Percentiles rank a stretch among this genome's conserved stretches.
Evolutionary conservation across 1,139 yeast genomes (phyloP).

Genomic region (Candida sp.): DNA sequence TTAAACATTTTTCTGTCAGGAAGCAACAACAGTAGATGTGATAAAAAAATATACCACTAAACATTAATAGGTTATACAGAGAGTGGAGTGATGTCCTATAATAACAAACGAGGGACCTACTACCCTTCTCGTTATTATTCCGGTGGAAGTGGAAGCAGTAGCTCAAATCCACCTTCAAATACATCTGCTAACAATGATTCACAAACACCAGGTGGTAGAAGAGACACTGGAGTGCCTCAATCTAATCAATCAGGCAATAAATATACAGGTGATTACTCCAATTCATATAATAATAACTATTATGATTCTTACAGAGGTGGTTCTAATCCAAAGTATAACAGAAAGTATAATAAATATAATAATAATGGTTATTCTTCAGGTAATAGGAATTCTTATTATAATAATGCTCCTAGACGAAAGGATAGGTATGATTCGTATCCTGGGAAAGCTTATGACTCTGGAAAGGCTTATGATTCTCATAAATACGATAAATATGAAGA

Average conservation of each 20-base stretch:
- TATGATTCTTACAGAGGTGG: not conserved
- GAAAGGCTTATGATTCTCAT: not conserved
- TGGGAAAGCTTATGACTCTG: slow-evolving; percentile 1
- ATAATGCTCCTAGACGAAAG: not conserved
- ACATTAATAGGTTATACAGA: too few relatives aligned
- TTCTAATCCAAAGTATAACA: not conserved
- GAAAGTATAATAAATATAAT: slow-evolving; percentile 2
- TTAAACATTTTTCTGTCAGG: not conserved
- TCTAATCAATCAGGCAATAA: slow-evolving; percentile 3
- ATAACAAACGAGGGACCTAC: slow-evolving; percentile 1
- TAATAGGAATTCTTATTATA: not conserved
- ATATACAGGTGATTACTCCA: slow-evolving; percentile 2
- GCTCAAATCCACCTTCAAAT: too few relatives aligned
- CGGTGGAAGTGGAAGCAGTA: not conserved
- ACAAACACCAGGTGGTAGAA: not conserved
- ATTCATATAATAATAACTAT: not conserved
- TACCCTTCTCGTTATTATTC: slow-evolving; percentile 1
- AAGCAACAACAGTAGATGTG: not conserved
- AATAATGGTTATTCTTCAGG: not conserved
- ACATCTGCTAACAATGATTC: slow-evolving; percentile 1
- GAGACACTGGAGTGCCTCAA: too few relatives aligned
- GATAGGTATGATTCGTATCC: slow-evolving; percentile 12
- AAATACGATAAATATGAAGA: slow-evolving; percentile 1
- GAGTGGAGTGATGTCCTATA: slow-evolving; percentile 2
- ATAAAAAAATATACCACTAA: not conserved